Percentiles rank a stretch among this genome's conserved stretches.
Evolutionary conservation across 2,329 filamentous ascomycete species (phyloP).

Genomic region (Trichoderma pleuroti): DNA sequence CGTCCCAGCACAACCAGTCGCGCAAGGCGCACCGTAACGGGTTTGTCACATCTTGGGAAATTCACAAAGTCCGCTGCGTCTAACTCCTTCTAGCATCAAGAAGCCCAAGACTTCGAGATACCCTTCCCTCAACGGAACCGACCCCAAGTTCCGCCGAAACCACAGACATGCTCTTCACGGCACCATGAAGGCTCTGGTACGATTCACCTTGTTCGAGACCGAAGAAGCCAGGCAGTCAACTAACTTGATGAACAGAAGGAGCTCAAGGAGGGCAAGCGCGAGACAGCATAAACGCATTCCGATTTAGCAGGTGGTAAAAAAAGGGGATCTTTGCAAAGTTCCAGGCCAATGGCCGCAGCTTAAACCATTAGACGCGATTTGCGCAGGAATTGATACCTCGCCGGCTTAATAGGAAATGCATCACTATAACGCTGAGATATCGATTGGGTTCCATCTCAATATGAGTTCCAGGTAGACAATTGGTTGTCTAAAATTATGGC

Average conservation of each 20-base stretch:
- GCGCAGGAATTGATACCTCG: constrained; percentile 15
- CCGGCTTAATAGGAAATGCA: constrained; percentile 14
- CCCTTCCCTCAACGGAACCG: constrained; percentile 96
- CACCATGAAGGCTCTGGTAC: constrained; percentile 95
- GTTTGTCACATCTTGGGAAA: constrained; percentile 54
- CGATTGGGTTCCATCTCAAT: constrained; percentile 11
- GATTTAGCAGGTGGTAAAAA: neutral
- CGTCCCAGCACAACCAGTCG: constrained; percentile 97
- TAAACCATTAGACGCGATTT: constrained; percentile 12
- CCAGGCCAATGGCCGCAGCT: constrained; percentile 4
- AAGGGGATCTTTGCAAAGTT: constrained; percentile 7
- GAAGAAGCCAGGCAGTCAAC: constrained; percentile 13
- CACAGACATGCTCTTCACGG: constrained; percentile 99
- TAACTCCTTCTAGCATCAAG: constrained; percentile 74
- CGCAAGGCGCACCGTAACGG: constrained; percentile 99
- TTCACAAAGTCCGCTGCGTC: neutral
- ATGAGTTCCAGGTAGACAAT: constrained; percentile 3
- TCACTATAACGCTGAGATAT: constrained; percentile 14
- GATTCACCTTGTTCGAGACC: constrained; percentile 35
- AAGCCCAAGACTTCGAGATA: constrained; percentile 99
- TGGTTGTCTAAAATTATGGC: neutral
- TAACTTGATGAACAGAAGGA: constrained; percentile 71
- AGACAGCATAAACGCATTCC: constrained; percentile 60
- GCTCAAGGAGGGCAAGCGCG: constrained; percentile 92
- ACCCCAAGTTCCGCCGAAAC: constrained; percentile 99